Evolutionary conservation across 352 stramenopile species (phyloP).

Genomic region (Phytophthora litchii): DNA sequence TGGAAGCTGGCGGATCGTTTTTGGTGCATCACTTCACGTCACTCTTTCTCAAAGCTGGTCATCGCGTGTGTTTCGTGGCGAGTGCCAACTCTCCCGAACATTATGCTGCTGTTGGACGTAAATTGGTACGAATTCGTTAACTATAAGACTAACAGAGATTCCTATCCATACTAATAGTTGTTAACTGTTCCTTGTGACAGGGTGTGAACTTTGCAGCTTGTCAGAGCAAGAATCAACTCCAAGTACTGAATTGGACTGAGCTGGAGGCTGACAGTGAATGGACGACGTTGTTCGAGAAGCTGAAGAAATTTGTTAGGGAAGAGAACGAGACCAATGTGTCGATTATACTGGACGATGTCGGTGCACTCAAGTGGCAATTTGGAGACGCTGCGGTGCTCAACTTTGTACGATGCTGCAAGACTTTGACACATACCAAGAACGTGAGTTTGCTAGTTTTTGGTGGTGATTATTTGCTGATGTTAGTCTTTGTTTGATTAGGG

Average conservation of each 20-base stretch:
- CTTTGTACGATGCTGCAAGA: conserved; percentile 72
- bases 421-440: conserved; percentile 55
- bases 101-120: conserved; percentile 66
- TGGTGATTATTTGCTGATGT: conserved; percentile 2
- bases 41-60: conserved; percentile 72
- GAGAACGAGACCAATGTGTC: conserved; percentile 30
- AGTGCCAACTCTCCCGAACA: conserved; percentile 57
- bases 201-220: conserved; percentile 55
- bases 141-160: too few relatives aligned
- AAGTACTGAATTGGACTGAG: conserved; percentile 48
- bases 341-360: conserved; percentile 72
- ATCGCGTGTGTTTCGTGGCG: conserved; percentile 70
- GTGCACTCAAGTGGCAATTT: conserved; percentile 65
- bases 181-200: conserved; percentile 20
- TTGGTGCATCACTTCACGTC: conserved; percentile 77
- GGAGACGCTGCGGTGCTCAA: conserved; percentile 43
- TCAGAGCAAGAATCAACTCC: conserved; percentile 42
- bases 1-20: conserved; percentile 61
- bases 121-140: conserved; percentile 47
- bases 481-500: conserved; percentile 27
- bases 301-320: conserved; percentile 20
- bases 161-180: too few relatives aligned
- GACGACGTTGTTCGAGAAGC: conserved; percentile 41
- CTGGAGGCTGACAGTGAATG: conserved; percentile 11
- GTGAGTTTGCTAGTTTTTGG: conserved; percentile 22